Evolutionary conservation across 192 early-diverging fungal species (phyloP).

Genomic region (Linnemannia elongata): DNA sequence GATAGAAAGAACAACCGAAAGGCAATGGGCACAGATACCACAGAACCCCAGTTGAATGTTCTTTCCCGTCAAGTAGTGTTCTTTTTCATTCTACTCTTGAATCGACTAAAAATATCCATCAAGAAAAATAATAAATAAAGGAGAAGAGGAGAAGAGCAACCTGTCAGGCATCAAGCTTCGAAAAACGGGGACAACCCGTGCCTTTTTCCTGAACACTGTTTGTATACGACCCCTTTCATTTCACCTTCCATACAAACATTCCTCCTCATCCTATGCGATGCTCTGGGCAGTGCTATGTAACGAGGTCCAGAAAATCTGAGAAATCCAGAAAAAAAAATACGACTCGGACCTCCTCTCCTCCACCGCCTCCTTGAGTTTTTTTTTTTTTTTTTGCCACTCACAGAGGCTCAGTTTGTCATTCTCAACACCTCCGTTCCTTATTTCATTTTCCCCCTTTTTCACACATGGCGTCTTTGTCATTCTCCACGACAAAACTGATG

Average conservation of each 20-base stretch:
- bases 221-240: background rate
- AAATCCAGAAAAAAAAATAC: background rate
- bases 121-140: background rate
- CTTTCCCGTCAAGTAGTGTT: background rate
- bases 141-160: background rate
- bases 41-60: background rate
- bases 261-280: background rate
- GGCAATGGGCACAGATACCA: no score
- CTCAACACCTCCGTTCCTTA: background rate
- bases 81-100: background rate
- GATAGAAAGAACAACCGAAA: background rate
- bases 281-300: background rate
- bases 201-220: background rate
- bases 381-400: background rate
- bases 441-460: background rate
- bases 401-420: background rate
- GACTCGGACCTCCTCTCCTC: background rate
- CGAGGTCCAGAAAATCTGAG: background rate
- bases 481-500: background rate
- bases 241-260: background rate
- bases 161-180: background rate
- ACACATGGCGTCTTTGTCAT: slow-evolving; percentile 2
- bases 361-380: background rate
- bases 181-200: background rate
- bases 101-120: background rate